These are phyloP conservation scores for Discostella stelligeroides DNA, from an alignment of 108 stramenopile genomes.

Conservation along the genomic window DNA sequence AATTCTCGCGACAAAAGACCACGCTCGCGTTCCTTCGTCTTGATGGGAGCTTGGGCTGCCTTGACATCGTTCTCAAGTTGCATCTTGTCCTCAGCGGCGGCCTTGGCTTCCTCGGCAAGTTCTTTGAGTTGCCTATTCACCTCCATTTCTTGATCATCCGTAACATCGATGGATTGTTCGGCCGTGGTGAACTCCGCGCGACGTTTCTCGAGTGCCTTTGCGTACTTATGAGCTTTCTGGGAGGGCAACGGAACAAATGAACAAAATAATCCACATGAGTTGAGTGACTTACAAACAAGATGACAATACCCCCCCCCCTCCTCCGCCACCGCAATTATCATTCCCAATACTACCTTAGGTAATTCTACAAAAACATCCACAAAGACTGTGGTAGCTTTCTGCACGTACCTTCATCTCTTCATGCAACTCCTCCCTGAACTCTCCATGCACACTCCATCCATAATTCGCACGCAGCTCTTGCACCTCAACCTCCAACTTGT, in stretches of 20 bases:
- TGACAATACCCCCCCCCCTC: neutral
- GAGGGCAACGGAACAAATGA: too few relatives aligned
- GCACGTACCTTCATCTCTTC: conserved; percentile 38
- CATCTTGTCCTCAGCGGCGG: conserved; percentile 54
- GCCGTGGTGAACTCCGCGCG: conserved; percentile 57
- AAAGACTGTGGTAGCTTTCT: too few relatives aligned
- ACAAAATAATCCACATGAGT: too few relatives aligned
- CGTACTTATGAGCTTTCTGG: conserved; percentile 39
- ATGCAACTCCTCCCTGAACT: conserved; percentile 32
- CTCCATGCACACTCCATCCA: conserved; percentile 62
- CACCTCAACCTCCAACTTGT: conserved; percentile 66
- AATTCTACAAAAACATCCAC: too few relatives aligned
- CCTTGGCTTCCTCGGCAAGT: conserved; percentile 63
- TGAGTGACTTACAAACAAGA: neutral
- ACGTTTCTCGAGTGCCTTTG: conserved; percentile 59
- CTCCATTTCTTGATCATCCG: conserved; percentile 56
- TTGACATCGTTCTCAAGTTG: conserved; percentile 65
- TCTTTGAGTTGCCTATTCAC: conserved; percentile 47
- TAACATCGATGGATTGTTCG: conserved; percentile 51
- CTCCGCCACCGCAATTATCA: neutral
- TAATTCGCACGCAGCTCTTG: conserved; percentile 39
- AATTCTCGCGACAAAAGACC: conserved; percentile 49
- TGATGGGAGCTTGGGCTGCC: conserved; percentile 49
- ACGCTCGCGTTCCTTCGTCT: conserved; percentile 48
- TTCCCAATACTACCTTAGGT: too few relatives aligned